Conservation (phyloP, 176 grass and related monocot species). For the Eleusine coracana region DNA sequence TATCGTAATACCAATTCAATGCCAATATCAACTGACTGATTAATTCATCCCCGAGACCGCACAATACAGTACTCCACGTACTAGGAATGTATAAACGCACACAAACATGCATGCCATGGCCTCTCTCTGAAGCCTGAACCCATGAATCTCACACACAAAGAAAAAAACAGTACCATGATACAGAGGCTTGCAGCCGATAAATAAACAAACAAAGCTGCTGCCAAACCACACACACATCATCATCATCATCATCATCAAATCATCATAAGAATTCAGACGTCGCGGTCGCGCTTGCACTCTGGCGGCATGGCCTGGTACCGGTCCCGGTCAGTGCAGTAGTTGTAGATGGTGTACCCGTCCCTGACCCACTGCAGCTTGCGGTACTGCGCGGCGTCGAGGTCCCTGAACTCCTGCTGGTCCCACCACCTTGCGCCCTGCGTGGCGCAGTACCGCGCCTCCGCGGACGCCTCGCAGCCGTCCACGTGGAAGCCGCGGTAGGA, state of each 20-base stretch:
- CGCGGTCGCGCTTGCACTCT: slow-evolving; percentile 60
- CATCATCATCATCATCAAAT: background rate
- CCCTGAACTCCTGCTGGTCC: slow-evolving; percentile 68
- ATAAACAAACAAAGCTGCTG: background rate
- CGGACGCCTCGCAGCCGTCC: slow-evolving; percentile 75
- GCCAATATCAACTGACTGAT: background rate
- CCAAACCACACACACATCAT: no score
- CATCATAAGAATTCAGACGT: slow-evolving; percentile 40
- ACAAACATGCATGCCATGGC: background rate
- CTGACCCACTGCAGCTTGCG: slow-evolving; percentile 46
- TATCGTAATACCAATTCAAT: background rate
- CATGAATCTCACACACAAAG: background rate
- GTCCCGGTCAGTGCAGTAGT: slow-evolving; percentile 66
- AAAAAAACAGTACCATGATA: no score
- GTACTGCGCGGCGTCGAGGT: slow-evolving; percentile 69
- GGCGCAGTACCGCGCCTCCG: slow-evolving; percentile 58
- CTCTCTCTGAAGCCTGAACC: background rate
- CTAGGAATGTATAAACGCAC: background rate
- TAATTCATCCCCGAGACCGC: background rate
- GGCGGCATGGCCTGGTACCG: slow-evolving; percentile 48
- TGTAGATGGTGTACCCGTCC: slow-evolving; percentile 64
- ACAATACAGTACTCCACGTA: background rate
- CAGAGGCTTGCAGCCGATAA: no score
- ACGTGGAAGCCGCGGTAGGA: slow-evolving; percentile 75
- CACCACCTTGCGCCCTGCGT: slow-evolving; percentile 76